These are phyloP conservation scores for Shiraia sp. DNA, from an alignment of 2,329 filamentous ascomycete species.

Conservation along the genomic window DNA sequence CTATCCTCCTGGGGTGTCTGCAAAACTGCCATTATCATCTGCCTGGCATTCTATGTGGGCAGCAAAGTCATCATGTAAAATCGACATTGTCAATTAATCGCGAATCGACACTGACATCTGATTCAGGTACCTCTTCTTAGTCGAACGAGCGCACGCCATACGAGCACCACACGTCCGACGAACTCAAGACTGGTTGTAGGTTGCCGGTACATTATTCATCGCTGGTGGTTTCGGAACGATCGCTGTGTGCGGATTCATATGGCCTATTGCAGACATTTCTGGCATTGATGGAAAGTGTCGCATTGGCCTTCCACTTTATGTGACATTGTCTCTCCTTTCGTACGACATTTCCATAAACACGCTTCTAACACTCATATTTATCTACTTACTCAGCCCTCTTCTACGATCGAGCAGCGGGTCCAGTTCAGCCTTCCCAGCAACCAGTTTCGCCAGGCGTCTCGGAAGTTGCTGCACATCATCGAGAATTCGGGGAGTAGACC, in stretches of 20 bases:
- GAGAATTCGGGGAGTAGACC: slow-evolving; percentile 3
- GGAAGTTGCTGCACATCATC: slow-evolving; percentile 12
- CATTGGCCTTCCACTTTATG: slow-evolving; percentile 45
- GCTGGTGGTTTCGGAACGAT: slow-evolving; percentile 34
- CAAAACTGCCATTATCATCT: slow-evolving; percentile 41
- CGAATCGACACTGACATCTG: no score
- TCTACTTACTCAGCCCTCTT: slow-evolving; percentile 41
- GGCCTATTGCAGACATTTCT: slow-evolving; percentile 38
- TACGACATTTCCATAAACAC: slow-evolving; percentile 47
- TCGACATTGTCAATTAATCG: no score
- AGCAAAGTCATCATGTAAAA: slow-evolving; percentile 23
- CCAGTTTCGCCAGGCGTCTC: slow-evolving; percentile 16
- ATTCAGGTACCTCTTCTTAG: slow-evolving; percentile 49
- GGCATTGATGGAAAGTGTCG: slow-evolving; percentile 39
- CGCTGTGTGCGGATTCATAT: slow-evolving; percentile 31
- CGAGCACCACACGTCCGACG: slow-evolving; percentile 39
- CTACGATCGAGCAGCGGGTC: slow-evolving; percentile 19
- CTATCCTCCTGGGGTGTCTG: slow-evolving; percentile 31
- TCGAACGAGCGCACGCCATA: slow-evolving; percentile 47
- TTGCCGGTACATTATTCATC: slow-evolving; percentile 31
- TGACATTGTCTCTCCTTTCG: slow-evolving; percentile 42
- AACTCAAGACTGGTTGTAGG: slow-evolving; percentile 41
- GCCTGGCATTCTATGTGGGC: slow-evolving; percentile 36
- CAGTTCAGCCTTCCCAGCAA: slow-evolving; percentile 10
- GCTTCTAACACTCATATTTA: slow-evolving; percentile 45